A percentile compares a stretch with the other conserved stretches of the same genome.
phyloP scores from a whole-genome alignment of 495 filamentous ascomycete species.

The Achaetomiella virescens region DNA sequence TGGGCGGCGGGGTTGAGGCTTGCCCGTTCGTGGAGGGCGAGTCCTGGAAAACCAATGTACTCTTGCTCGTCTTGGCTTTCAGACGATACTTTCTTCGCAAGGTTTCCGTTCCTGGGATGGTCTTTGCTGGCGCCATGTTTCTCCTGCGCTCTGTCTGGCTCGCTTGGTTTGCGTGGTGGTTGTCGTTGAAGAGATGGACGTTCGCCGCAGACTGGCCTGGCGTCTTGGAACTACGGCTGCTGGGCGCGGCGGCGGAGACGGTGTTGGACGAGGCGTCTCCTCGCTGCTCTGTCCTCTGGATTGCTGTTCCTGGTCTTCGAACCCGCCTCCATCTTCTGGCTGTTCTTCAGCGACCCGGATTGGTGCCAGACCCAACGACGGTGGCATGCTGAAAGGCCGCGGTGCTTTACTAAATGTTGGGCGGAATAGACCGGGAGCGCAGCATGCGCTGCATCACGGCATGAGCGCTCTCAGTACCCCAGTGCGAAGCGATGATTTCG shows the following conservation, averaged over 20 bases:
- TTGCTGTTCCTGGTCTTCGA: background rate
- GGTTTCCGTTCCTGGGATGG: background rate
- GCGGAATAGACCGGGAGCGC: conserved; percentile 9
- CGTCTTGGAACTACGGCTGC: conserved; percentile 29
- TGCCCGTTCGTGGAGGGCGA: background rate
- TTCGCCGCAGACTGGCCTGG: conserved; percentile 24
- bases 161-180: background rate
- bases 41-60: background rate
- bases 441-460: conserved; percentile 35
- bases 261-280: conserved; percentile 4
- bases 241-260: conserved; percentile 8
- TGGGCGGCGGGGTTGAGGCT: background rate
- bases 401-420: background rate
- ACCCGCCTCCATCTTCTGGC: background rate
- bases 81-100: background rate
- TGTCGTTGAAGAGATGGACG: background rate
- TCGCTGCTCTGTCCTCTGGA: conserved; percentile 4
- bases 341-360: background rate
- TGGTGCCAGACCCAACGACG: background rate
- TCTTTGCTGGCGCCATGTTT: background rate
- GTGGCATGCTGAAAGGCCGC: background rate
- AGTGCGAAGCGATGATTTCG: conserved; percentile 39
- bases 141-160: background rate
- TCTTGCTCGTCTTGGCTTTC: background rate
- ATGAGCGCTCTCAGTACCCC: conserved; percentile 32